Conservation (phyloP, 345 rosid genomes). For the Balakata baccata region DNA sequence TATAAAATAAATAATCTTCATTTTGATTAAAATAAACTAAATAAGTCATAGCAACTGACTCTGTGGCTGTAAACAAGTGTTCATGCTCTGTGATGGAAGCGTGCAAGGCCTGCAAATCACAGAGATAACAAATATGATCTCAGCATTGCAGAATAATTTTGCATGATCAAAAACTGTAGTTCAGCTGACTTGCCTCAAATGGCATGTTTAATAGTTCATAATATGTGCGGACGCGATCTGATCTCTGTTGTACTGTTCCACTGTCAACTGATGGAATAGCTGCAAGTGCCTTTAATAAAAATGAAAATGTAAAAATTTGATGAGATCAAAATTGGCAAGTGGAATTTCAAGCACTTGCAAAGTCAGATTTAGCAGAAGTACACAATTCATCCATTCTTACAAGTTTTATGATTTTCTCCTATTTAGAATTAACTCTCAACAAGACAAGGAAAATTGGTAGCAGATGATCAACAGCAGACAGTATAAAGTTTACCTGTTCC, state of each 20-base stretch:
- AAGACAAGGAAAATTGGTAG: neutral
- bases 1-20: neutral
- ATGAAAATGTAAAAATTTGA: neutral
- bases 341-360: neutral
- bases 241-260: conserved; percentile 62
- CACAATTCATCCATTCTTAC: neutral
- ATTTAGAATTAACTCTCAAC: too few species aligned
- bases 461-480: neutral
- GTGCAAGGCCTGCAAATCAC: conserved; percentile 67
- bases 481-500: conserved; percentile 63
- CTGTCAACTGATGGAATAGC: conserved; percentile 85
- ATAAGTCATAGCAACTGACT: conserved; percentile 48
- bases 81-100: conserved; percentile 78
- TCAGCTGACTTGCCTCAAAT: conserved; percentile 64
- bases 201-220: conserved; percentile 94
- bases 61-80: conserved; percentile 58
- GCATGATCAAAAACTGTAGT: neutral
- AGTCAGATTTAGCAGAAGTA: neutral
- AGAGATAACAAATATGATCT: neutral
- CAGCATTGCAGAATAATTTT: conserved; percentile 1
- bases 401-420: neutral
- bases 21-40: conserved; percentile 2
- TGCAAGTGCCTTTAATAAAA: conserved; percentile 68
- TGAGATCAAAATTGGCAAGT: neutral
- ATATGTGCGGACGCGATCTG: conserved; percentile 85